Base-by-base conservation (phyloP, 768 basidiomycete species). In the Pleurotus eryngii region DNA sequence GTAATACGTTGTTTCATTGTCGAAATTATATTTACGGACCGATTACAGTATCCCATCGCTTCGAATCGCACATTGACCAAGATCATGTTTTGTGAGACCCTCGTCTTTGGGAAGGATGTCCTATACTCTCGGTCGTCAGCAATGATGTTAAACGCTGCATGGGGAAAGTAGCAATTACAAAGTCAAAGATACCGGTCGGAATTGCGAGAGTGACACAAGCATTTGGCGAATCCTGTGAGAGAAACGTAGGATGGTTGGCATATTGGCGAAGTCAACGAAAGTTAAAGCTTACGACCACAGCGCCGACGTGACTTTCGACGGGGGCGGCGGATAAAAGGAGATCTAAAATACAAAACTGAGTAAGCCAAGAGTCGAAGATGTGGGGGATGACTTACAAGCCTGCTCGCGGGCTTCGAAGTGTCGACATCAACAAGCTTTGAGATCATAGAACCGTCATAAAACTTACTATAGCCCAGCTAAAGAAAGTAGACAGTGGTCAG, bases 151-250 rank as follows among this genome's bases (percentile, higher is more conserved):
- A 11, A 8, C 35, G 39, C 12, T 45, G 56, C 39, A 54, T 35
- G 17, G 37, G 49, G 11, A 54, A 40, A 59, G 20, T 1, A 1
- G 43, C 4, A 45, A 4, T 12, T 4, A 63, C 86, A 63, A 83
- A 77, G 42, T 89, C 85, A 63, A 92, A 92, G 58, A 92, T 92
- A 2, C 82, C 88, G n/a, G 86, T 76, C 3, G 89, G 89, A 3
- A 92, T 75, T 0, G 80, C 88, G 18, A 92, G 70, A 0, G 87
- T 89, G 4, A 90, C 86, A 62, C 87, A 89, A 1, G 89, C 88
- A 61, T 90, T 90, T 1, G 89, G 88, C 3, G 86, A 87, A 67
- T 89, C 87, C 85, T 85, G 55, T 17, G 9, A 9, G 0, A 35
- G 30, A 11, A 9, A 9, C 2, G 3, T 8, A 11, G 30, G 30